Percentiles rank a stretch among this genome's conserved stretches.
Conservation (phyloP, 225 moss, liverwort and hornwort genomes). For the Marchantia paleacea region DNA sequence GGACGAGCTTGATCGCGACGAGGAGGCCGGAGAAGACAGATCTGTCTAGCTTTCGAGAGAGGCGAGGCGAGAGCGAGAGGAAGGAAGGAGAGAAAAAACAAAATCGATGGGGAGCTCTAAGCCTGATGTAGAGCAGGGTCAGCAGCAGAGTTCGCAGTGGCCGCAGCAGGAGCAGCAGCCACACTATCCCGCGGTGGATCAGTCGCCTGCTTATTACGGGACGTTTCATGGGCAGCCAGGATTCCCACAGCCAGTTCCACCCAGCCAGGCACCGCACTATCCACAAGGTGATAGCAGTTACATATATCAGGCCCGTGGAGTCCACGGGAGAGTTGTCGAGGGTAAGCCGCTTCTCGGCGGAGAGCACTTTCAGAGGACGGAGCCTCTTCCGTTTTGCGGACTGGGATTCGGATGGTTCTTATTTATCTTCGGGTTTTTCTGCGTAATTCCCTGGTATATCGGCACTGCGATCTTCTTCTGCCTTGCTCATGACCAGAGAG, state of each 20-base stretch:
- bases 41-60: not conserved
- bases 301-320: conserved; percentile 29
- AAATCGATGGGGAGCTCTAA: conserved; percentile 32
- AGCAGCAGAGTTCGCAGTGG: conserved; percentile 10
- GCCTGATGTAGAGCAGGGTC: conserved; percentile 31
- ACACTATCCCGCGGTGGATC: conserved; percentile 29
- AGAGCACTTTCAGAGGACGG: conserved; percentile 40
- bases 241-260: conserved; percentile 72
- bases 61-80: not conserved
- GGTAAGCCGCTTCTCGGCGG: conserved; percentile 45
- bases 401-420: conserved; percentile 91
- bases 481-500: conserved; percentile 65
- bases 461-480: conserved; percentile 79
- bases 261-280: conserved; percentile 62
- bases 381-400: conserved; percentile 73
- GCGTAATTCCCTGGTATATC: conserved; percentile 87
- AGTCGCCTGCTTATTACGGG: conserved; percentile 67
- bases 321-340: conserved; percentile 26
- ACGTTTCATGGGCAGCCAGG: conserved; percentile 62
- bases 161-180: not conserved
- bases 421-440: conserved; percentile 78
- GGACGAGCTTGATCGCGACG: not conserved
- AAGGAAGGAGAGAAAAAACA: not conserved
- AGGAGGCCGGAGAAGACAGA: not conserved
- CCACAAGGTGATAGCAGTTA: conserved; percentile 27